Evolutionary conservation across 164 flowering plant species (phyloP).

Genomic region (Umbilicus rupestris): DNA sequence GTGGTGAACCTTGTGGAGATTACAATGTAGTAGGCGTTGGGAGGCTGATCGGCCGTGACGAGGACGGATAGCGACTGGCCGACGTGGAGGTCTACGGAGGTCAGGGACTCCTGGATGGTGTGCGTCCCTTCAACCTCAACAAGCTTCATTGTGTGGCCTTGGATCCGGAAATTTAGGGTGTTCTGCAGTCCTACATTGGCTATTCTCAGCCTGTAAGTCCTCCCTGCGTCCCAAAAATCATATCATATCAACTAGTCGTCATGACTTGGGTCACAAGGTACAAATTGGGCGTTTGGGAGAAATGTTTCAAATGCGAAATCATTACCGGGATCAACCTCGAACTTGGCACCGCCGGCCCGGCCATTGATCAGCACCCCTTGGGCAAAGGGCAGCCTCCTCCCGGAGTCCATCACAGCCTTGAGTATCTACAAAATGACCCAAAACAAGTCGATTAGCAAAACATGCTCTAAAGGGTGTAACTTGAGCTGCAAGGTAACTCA

Average conservation of each 20-base stretch:
- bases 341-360: slow-evolving; percentile 63
- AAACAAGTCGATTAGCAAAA: too few species aligned
- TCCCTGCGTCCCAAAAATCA: slow-evolving; percentile 35
- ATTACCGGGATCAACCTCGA: slow-evolving; percentile 53
- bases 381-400: slow-evolving; percentile 60
- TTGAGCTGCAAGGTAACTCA: slow-evolving; percentile 17
- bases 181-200: slow-evolving; percentile 82
- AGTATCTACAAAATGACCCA: slow-evolving; percentile 27
- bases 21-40: slow-evolving; percentile 67
- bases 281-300: too few species aligned
- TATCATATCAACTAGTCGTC: too few species aligned
- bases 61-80: slow-evolving; percentile 89
- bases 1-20: slow-evolving; percentile 77
- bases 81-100: slow-evolving; percentile 74
- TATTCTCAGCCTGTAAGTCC: slow-evolving; percentile 82
- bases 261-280: too few species aligned
- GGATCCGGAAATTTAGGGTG: slow-evolving; percentile 86
- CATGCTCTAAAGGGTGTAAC: not conserved
- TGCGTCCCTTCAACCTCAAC: slow-evolving; percentile 96
- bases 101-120: slow-evolving; percentile 63
- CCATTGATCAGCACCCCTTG: slow-evolving; percentile 94
- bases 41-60: slow-evolving; percentile 76
- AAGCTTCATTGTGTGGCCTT: slow-evolving; percentile 74
- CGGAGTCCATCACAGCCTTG: slow-evolving; percentile 44
- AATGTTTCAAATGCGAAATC: too few species aligned